Conservation (phyloP, 2,329 filamentous ascomycete species). For the Moelleriella libera region DNA sequence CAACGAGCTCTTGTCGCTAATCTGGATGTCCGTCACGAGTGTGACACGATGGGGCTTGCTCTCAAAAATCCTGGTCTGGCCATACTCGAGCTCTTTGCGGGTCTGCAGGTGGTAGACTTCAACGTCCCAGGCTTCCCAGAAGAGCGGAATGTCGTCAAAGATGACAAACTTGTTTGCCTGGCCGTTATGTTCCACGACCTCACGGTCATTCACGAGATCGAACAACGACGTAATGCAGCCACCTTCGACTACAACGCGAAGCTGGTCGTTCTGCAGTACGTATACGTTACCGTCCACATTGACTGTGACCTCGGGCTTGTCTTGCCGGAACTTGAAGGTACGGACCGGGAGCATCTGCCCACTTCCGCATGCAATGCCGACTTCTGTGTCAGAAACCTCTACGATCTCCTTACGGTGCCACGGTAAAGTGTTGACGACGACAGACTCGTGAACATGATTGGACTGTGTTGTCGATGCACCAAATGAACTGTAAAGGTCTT, state of each 20-base stretch:
- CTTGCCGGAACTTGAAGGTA: conserved; percentile 28
- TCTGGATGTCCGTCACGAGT: conserved; percentile 70
- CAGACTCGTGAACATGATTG: conserved; percentile 29
- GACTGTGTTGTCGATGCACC: conserved; percentile 38
- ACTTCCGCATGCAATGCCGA: conserved; percentile 41
- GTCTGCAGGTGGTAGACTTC: conserved; percentile 92
- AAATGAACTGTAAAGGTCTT: conserved; percentile 54
- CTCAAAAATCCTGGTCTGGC: conserved; percentile 58
- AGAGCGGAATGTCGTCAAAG: conserved; percentile 92
- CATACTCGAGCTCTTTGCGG: conserved; percentile 57
- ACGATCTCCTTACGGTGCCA: conserved; percentile 72
- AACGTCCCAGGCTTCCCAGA: conserved; percentile 97
- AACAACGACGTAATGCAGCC: conserved; percentile 77
- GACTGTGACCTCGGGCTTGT: conserved; percentile 36
- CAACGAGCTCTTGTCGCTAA: conserved; percentile 76
- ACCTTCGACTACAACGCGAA: conserved; percentile 56
- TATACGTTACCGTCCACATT: conserved; percentile 46
- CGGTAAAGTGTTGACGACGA: conserved; percentile 72
- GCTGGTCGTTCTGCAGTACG: conserved; percentile 64
- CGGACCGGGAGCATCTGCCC: conserved; percentile 38
- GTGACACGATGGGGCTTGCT: conserved; percentile 63
- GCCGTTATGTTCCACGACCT: conserved; percentile 57
- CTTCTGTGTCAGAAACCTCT: conserved; percentile 38
- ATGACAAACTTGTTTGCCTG: conserved; percentile 88
- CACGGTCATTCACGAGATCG: conserved; percentile 58